These are phyloP conservation scores for Ascochyta koolunga DNA, from an alignment of 2,329 filamentous ascomycete genomes.

Conservation along the genomic window DNA sequence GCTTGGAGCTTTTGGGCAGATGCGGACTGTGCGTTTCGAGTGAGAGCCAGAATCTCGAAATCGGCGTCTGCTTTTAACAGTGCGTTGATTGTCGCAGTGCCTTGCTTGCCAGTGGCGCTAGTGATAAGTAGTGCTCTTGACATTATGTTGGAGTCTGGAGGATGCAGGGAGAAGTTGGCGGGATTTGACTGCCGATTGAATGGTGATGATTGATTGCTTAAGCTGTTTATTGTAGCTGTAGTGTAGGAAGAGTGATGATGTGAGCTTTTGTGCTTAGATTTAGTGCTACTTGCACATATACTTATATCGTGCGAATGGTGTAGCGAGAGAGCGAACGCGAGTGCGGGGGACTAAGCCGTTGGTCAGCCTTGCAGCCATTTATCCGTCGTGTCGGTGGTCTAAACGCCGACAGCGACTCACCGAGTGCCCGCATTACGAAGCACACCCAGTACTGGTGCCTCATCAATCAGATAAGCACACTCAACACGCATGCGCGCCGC, in stretches of 20 bases:
- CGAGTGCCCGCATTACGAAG: constrained; percentile 9
- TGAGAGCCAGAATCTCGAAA: constrained; percentile 63
- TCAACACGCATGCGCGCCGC: neutral
- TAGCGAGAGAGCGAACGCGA: neutral
- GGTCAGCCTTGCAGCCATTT: neutral
- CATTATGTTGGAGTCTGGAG: neutral
- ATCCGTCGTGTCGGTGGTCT: neutral
- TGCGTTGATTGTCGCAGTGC: constrained; percentile 49
- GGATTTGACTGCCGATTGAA: neutral
- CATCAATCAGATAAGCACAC: neutral
- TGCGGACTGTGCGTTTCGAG: constrained; percentile 57
- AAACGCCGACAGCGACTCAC: neutral
- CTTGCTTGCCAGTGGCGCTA: constrained; percentile 55
- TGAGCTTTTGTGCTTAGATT: neutral
- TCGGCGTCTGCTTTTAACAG: constrained; percentile 42
- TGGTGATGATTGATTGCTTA: neutral
- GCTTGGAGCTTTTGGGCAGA: constrained; percentile 56
- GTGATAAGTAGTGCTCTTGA: constrained; percentile 45
- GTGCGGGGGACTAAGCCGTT: neutral
- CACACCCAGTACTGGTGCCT: neutral
- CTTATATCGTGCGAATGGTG: neutral
- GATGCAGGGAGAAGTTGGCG: neutral
- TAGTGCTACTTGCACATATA: neutral
- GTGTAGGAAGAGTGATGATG: neutral
- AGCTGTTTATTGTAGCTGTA: neutral